Base-by-base conservation (phyloP, 108 stramenopile genomes). In the Skeletonema potamos region DNA sequence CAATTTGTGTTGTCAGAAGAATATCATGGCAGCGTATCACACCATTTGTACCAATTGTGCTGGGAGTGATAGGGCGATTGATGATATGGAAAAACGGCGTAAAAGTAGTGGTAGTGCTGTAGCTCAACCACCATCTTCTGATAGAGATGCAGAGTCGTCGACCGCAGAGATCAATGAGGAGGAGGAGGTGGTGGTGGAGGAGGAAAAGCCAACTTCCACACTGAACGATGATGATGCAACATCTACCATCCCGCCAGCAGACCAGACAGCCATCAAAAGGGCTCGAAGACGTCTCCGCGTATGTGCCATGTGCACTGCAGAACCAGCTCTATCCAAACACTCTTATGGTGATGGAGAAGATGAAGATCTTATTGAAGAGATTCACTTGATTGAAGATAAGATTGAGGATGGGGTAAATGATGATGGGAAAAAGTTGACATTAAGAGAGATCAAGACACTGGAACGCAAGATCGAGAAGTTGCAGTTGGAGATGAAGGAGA, bases 11-110 rank as follows among this genome's bases (percentile, higher is more conserved):
- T 33, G 57, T 32, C 71, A 73, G 27, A 81, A 80, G 37, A 89
- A 88, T 58, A 79, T 96, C 55, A 65, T 44, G 64, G 85, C 91
- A 10, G 95, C 95, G 24, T 96, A 96, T 72, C 95, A 96, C 70
- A 92, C 89, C 0, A 85, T 96, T 48, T 96, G 95, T 74, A 79
- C 68, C 51, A 76, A 74, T 2, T 95, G 94, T 67, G 79, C 86
- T 0, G 70, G 62, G 28, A 66, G 82, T 71, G 67, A 81, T 41
- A 51, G 71, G 77, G 84, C 87, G 61, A 85, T 81, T 63, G 72
- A 39, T 18, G 58, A 83, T 63, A 80, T 84, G 79, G 68, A 70
- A 58, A 82, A 82, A 39, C 32, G 54, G 27, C 70, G 20, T 70
- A 58, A 33, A 11, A 34, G 24, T 51, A 30, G 6, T 10, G 39